Percentiles rank a stretch among this genome's conserved stretches.
phyloP scores from a whole-genome alignment of 1,284 basidiomycete genomes.

The Microbotryomycetes sp. region DNA sequence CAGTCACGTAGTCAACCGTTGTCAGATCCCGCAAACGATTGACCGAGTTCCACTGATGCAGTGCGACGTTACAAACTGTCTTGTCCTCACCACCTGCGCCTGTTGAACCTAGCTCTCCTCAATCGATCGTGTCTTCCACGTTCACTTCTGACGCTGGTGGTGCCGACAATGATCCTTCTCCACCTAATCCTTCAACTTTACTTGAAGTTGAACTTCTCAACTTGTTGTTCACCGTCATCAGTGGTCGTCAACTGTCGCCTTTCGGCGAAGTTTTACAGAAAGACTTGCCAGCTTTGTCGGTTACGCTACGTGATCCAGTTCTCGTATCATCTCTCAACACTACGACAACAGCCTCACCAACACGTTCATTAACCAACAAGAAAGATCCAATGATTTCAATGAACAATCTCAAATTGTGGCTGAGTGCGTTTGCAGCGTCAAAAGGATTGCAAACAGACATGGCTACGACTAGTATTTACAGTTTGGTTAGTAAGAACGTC shows the following conservation, averaged over 20 bases:
- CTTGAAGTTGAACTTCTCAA: slow-evolving; percentile 19
- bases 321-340: neutral
- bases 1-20: neutral
- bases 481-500: slow-evolving; percentile 28
- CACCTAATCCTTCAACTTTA: slow-evolving; percentile 7
- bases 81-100: slow-evolving; percentile 1
- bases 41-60: neutral
- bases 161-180: neutral
- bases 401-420: slow-evolving; percentile 24
- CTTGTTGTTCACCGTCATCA: slow-evolving; percentile 16
- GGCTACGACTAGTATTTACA: slow-evolving; percentile 35
- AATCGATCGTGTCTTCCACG: slow-evolving; percentile 6
- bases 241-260: neutral
- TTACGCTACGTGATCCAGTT: slow-evolving; percentile 21
- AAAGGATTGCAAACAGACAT: slow-evolving; percentile 31
- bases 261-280: neutral
- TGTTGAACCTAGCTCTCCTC: neutral
- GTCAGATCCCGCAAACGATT: too few relatives aligned
- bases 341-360: neutral
- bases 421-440: slow-evolving; percentile 21
- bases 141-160: neutral
- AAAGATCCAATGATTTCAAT: slow-evolving; percentile 23
- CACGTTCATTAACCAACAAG: neutral
- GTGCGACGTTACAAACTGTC: slow-evolving; percentile 7
- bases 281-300: neutral